Evolutionary conservation across 148 eudicot genomes (phyloP).

Genomic region (Oxyria digyna): DNA sequence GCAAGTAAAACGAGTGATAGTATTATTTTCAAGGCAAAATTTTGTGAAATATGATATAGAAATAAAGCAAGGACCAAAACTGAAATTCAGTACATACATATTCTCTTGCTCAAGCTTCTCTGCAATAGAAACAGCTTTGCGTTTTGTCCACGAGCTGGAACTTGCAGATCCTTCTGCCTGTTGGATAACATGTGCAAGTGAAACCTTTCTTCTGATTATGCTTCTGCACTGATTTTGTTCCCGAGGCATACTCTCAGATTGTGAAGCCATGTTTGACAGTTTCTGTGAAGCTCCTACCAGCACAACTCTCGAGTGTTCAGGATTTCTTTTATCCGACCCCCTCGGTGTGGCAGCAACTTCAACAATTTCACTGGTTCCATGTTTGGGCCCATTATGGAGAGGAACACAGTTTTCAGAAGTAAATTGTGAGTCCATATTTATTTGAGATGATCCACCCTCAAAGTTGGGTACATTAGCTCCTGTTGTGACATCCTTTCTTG

Average conservation of each 20-base stretch:
- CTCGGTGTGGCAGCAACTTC: slow-evolving; percentile 49
- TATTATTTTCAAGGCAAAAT: neutral
- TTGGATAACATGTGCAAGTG: slow-evolving; percentile 88
- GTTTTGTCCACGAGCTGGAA: slow-evolving; percentile 72
- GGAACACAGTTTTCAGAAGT: slow-evolving; percentile 12
- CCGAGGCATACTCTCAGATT: slow-evolving; percentile 24
- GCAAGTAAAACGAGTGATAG: neutral
- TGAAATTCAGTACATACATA: slow-evolving; percentile 39
- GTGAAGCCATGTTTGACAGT: slow-evolving; percentile 16
- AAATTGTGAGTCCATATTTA: slow-evolving; percentile 12
- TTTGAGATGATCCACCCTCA: slow-evolving; percentile 22
- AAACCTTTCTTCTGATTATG: slow-evolving; percentile 70
- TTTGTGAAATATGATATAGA: neutral
- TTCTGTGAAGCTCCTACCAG: slow-evolving; percentile 19
- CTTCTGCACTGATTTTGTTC: slow-evolving; percentile 50
- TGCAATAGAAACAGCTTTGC: slow-evolving; percentile 84
- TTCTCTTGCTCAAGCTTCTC: slow-evolving; percentile 97
- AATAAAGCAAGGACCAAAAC: neutral
- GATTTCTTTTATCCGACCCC: slow-evolving; percentile 20
- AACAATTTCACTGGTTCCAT: slow-evolving; percentile 56
- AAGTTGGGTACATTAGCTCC: slow-evolving; percentile 25
- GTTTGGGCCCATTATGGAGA: slow-evolving; percentile 17
- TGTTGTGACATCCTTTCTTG: slow-evolving; percentile 26
- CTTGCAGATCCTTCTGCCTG: slow-evolving; percentile 65
- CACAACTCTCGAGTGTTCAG: slow-evolving; percentile 16